A percentile compares a stretch with the other conserved stretches of the same genome.
phyloP scores from a whole-genome alignment of 129 eudicot genomes.

The Centrapalus pauciflorus region DNA sequence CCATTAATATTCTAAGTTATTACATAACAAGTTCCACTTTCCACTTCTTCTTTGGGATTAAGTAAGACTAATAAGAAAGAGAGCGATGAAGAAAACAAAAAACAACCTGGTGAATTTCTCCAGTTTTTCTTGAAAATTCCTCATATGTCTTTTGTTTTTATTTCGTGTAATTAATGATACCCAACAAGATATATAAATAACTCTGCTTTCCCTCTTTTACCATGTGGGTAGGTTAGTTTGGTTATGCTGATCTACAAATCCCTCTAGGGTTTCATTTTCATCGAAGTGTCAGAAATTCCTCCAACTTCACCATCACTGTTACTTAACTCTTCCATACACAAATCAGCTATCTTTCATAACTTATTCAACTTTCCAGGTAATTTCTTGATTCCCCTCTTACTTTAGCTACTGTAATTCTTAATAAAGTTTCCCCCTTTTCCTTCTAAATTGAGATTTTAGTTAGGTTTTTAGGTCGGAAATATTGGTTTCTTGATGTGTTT shows the following conservation, averaged over 20 bases:
- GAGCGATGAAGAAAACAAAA: slow-evolving; percentile 21
- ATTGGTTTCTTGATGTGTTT: slow-evolving; percentile 7
- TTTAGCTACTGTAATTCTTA: background rate
- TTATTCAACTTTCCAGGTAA: slow-evolving; percentile 6
- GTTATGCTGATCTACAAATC: slow-evolving; percentile 12
- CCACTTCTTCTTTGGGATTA: background rate
- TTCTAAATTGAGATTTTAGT: background rate
- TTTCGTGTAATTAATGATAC: slow-evolving; percentile 19
- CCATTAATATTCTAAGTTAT: background rate
- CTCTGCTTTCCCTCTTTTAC: background rate
- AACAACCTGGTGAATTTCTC: slow-evolving; percentile 34
- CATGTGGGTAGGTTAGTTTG: slow-evolving; percentile 25
- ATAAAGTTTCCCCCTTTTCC: background rate
- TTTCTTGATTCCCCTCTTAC: background rate
- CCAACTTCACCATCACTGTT: background rate
- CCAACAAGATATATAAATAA: background rate
- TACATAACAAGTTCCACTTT: slow-evolving; percentile 13
- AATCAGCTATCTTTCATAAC: background rate
- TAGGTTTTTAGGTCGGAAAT: background rate
- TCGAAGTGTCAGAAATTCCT: background rate
- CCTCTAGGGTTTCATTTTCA: slow-evolving; percentile 25
- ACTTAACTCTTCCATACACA: slow-evolving; percentile 2
- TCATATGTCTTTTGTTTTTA: slow-evolving; percentile 10
- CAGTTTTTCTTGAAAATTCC: slow-evolving; percentile 22
- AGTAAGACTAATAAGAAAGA: slow-evolving; percentile 8